Evolutionary conservation across 495 filamentous ascomycete species (phyloP).

Genomic region (Glutinoglossum americanum): DNA sequence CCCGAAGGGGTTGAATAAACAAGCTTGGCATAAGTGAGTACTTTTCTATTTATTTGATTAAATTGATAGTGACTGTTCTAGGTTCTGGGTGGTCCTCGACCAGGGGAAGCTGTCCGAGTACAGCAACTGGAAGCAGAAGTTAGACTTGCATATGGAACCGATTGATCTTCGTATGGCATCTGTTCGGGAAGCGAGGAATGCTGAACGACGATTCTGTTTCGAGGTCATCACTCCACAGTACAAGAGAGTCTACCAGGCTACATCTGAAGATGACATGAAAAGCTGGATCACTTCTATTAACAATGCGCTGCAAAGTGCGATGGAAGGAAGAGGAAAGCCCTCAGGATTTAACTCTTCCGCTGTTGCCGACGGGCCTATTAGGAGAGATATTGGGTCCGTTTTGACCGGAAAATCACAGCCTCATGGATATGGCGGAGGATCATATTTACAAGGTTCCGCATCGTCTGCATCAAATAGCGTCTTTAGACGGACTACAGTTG

Average conservation of each 20-base stretch:
- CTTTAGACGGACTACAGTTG: slow-evolving; percentile 72
- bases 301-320: slow-evolving; percentile 87
- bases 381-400: slow-evolving; percentile 73
- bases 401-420: slow-evolving; percentile 87
- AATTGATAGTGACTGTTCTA: slow-evolving; percentile 14
- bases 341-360: slow-evolving; percentile 22
- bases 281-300: slow-evolving; percentile 95
- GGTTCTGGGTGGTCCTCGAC: slow-evolving; percentile 96
- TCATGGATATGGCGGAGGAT: slow-evolving; percentile 19
- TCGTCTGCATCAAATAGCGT: slow-evolving; percentile 32
- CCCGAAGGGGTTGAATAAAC: slow-evolving; percentile 84
- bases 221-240: slow-evolving; percentile 95
- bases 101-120: slow-evolving; percentile 94
- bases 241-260: slow-evolving; percentile 93
- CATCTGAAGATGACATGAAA: slow-evolving; percentile 93
- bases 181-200: slow-evolving; percentile 81
- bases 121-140: slow-evolving; percentile 95
- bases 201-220: slow-evolving; percentile 91
- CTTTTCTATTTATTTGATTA: background rate
- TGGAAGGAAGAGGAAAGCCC: slow-evolving; percentile 51
- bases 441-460: slow-evolving; percentile 8
- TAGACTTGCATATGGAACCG: slow-evolving; percentile 94
- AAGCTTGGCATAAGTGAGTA: slow-evolving; percentile 96
- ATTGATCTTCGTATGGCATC: slow-evolving; percentile 96
- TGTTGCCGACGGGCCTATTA: slow-evolving; percentile 29